Conservation (phyloP, 73 alveolate genomes). For the Paramecium tetraurelia region DNA sequence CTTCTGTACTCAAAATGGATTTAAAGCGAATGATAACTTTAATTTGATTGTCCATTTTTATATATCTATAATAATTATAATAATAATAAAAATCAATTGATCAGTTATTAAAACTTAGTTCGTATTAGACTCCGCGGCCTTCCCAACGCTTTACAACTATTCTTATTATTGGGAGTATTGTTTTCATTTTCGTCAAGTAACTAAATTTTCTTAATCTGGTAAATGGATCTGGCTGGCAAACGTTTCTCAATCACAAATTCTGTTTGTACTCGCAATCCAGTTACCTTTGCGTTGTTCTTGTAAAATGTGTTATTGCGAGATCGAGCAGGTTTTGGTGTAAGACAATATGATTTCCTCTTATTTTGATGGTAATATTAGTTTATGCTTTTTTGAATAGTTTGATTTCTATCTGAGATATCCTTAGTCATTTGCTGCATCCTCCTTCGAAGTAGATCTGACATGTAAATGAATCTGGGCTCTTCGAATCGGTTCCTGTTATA, state of each 20-base stretch:
- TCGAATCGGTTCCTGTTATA: not conserved
- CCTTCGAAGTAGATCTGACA: not conserved
- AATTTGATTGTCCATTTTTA: conserved; percentile 27
- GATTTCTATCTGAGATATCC: conserved; percentile 3
- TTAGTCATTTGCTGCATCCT: not conserved
- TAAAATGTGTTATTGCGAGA: not conserved
- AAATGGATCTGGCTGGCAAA: not conserved
- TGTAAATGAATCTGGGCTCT: not conserved
- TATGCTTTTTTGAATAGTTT: not conserved
- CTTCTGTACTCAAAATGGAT: not conserved
- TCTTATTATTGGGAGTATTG: not conserved
- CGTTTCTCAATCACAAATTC: not conserved
- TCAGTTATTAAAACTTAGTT: not conserved
- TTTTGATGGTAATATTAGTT: not conserved
- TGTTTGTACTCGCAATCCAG: not conserved
- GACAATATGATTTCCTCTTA: not conserved
- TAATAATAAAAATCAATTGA: not conserved
- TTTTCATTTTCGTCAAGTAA: conserved; percentile 7
- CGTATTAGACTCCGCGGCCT: not conserved
- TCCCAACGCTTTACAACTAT: not conserved
- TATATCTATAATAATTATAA: not conserved
- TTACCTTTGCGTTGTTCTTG: not conserved
- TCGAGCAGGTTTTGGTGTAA: not conserved
- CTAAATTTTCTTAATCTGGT: not conserved
- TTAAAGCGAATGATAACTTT: conserved; percentile 36